Evolutionary conservation across 192 early-diverging fungal genomes (phyloP), one percentile per base, ranked within the genome.

Genomic region (Diversispora epigaea): DNA sequence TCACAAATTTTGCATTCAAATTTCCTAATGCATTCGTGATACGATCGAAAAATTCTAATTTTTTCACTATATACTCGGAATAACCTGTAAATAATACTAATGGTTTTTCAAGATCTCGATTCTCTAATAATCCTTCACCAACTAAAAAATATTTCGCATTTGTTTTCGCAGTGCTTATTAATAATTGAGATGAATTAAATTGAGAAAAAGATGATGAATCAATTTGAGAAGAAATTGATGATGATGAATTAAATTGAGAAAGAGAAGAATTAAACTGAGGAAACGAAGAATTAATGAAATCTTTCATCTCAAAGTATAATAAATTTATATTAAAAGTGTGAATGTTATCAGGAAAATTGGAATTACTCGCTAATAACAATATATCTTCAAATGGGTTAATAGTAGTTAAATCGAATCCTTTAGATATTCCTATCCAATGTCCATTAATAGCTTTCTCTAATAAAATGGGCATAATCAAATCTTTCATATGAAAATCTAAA

Each of bases 401-500:
- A 4, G 67, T 80, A 2, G 67, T 76, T 58, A 84, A 82, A 68
- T 88, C 87, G 14, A 88, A 68, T n/a, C 85, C 87, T 73, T 86
- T 86, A 32, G 80, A 84, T 40, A 88, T 84, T 54, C 85, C 87
- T 45, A 85, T 70, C 60, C 86, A 88, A n/a, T 81, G 19, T 25
- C 76, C 79, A 46, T 77, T 75, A 15, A 80, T 69, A n/a, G 87
- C 84, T 40, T 83, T 83, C 4, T 78, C 70, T 21, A 85, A 60
- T 19, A 88, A 44, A 43, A 74, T 79, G 11, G 83, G 82, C 64
- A 88, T 84, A 4, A 88, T 79, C 0, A 88, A 60, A 62, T 88
- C 87, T 58, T 88, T 88, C n/a, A 84, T 75, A 75, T 86, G 81
- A 58, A 88, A 88, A 57, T 86, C 83, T 10, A 88, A 44, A 17